Conservation (phyloP, 169 alveolate species). For the Miamiensis avidus region DNA sequence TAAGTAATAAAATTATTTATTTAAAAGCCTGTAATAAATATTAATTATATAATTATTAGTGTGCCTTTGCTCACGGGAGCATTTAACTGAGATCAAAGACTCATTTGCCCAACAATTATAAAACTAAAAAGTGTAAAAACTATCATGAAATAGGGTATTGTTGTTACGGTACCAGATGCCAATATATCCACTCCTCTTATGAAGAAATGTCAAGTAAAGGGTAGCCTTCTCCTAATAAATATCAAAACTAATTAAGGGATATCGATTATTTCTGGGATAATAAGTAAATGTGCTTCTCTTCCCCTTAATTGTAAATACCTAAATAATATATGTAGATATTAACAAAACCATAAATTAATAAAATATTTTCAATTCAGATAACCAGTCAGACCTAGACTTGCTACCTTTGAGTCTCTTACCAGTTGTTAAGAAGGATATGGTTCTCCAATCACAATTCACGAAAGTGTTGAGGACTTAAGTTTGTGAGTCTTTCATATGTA, state of each 20-base stretch:
- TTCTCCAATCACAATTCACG: not conserved
- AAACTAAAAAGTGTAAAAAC: conserved; percentile 79
- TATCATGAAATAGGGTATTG: conserved; percentile 75
- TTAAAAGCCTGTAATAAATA: too few species aligned
- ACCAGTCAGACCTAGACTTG: not conserved
- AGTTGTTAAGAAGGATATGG: not conserved
- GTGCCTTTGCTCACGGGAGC: conserved; percentile 84
- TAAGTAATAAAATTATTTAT: too few species aligned
- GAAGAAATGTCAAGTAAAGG: too few species aligned
- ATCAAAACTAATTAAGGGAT: too few species aligned
- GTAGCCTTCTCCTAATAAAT: too few species aligned
- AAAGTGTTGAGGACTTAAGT: not conserved
- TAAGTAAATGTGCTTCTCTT: too few species aligned
- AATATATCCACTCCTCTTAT: conserved; percentile 56
- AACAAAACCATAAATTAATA: not conserved
- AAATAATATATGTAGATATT: too few species aligned
- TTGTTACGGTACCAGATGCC: conserved; percentile 78
- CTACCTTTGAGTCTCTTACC: not conserved
- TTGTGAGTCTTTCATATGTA: not conserved
- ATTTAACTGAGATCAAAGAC: conserved; percentile 66
- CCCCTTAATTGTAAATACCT: not conserved
- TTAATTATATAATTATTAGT: conserved; percentile 9
- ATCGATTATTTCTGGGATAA: too few species aligned
- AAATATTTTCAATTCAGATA: too few species aligned
- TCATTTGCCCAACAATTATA: conserved; percentile 69